These are phyloP conservation scores for Colletotrichum abscissum DNA, from an alignment of 2,329 filamentous ascomycete genomes.

Conservation along the genomic window DNA sequence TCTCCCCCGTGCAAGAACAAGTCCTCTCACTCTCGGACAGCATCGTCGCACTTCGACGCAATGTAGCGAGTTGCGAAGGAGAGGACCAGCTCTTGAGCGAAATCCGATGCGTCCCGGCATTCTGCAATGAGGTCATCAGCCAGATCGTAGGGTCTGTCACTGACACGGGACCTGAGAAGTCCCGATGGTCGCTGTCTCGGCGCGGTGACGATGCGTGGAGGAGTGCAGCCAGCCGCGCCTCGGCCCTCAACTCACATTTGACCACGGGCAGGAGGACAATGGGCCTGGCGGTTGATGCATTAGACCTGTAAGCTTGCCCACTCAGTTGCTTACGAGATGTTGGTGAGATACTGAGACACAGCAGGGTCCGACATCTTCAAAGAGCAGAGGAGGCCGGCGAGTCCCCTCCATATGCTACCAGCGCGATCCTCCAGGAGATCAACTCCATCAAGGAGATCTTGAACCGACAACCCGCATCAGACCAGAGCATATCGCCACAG, in stretches of 20 bases:
- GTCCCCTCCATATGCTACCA: conserved; percentile 29
- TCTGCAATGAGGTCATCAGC: conserved; percentile 3
- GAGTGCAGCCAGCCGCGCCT: neutral
- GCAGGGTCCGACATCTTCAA: conserved; percentile 1
- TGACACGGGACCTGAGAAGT: neutral
- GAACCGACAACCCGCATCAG: neutral
- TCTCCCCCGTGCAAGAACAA: conserved; percentile 13
- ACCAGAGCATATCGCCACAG: neutral
- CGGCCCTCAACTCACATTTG: neutral
- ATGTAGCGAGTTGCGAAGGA: neutral
- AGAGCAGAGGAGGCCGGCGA: conserved; percentile 22
- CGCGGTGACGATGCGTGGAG: neutral
- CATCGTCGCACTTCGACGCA: neutral
- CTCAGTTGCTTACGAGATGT: neutral
- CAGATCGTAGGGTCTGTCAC: neutral
- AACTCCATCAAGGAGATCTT: conserved; percentile 6
- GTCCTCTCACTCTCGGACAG: neutral
- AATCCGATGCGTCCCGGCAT: neutral
- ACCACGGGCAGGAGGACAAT: neutral
- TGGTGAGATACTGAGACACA: neutral
- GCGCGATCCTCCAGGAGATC: conserved; percentile 23
- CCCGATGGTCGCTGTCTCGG: neutral
- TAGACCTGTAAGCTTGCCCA: conserved; percentile 18
- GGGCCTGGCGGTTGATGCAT: neutral
- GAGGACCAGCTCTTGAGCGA: neutral